Evolutionary conservation across 176 grass and related monocot species (phyloP), one percentile per base, ranked within the genome.

Genomic region (Triticum monococcum): DNA sequence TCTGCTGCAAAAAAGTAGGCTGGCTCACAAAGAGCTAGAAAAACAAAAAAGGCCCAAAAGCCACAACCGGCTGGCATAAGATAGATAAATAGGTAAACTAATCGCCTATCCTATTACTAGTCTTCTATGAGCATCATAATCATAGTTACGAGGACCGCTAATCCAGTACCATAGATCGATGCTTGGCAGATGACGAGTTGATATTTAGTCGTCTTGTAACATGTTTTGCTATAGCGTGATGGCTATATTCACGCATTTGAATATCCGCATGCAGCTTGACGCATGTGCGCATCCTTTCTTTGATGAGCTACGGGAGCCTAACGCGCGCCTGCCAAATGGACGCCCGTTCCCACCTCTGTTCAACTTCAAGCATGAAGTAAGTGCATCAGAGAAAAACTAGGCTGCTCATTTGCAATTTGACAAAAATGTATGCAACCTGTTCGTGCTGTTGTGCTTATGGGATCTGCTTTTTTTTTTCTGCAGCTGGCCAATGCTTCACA

Each of bases 361-460:
- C 71, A 91, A 89, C 57, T 94, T 94, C 89, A 94, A 91, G 74
- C 89, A 94, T 50, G 89, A 91, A 79, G 92, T 94, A 94, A 86
- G 82, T 33, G 35, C 48, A 78, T 75, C n/a, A 25, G 81, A 40
- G 20, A 54, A 43, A 56, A 60, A 65, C 22, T 35, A 20, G 37
- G 3, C 26, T 61, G 40, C 61, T 68, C 59, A 68, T 30, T 12
- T 35, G 28, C 60, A 79, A 32, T n/a, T 76, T 54, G 32, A 86
- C 24, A 54, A 54, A 54, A 17, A 54, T 54, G 50, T 54, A 54
- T 54, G 35, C 57, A 40, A 28, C 62, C 45, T 78, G 43, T 54
- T 7, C 23, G n/a, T 70, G 31, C 36, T n/a, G 52, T 40, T 71
- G 59, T 63, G 33, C 76, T 89, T 8, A 89, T 85, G 38, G 13